Evolutionary conservation across 805 yeast species (phyloP).

Genomic region (Cyberlindnera samutprakarnensis): DNA sequence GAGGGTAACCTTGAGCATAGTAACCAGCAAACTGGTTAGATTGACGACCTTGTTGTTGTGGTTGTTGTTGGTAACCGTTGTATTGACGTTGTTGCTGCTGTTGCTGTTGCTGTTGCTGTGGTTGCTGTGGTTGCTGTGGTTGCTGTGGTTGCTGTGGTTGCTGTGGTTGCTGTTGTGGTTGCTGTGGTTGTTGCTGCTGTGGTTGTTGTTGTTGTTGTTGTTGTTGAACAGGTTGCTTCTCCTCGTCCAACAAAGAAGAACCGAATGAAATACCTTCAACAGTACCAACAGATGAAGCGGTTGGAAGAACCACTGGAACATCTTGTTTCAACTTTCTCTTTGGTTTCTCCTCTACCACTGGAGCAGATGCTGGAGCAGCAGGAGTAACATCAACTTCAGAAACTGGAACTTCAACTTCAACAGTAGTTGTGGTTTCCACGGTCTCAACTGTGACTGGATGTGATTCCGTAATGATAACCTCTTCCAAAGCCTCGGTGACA

Average conservation of each 20-base stretch:
- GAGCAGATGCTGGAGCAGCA: constrained; percentile 10
- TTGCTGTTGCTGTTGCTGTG: constrained; percentile 14
- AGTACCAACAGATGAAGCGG: constrained; percentile 28
- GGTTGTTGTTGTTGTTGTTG: constrained; percentile 17
- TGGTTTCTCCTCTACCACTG: constrained; percentile 19
- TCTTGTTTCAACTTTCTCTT: constrained; percentile 33
- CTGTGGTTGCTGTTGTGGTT: constrained; percentile 15
- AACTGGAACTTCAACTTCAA: constrained; percentile 6
- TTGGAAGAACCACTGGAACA: constrained; percentile 47
- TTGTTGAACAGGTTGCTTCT: constrained; percentile 19
- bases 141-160: constrained; percentile 8
- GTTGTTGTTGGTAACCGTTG: constrained; percentile 2
- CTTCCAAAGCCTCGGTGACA: constrained; percentile 10
- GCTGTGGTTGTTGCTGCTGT: constrained; percentile 15
- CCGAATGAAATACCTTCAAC: constrained; percentile 60
- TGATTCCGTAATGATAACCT: constrained; percentile 12
- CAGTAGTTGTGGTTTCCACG: constrained; percentile 4
- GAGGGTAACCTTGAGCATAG: constrained; percentile 7
- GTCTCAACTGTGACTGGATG: too few relatives aligned
- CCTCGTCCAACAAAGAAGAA: constrained; percentile 38
- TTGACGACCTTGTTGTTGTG: constrained; percentile 7
- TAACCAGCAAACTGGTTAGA: constrained; percentile 5
- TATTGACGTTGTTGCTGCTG: constrained; percentile 19
- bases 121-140: constrained; percentile 7
- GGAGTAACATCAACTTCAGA: constrained; percentile 5